Base-by-base conservation (phyloP, 2,329 filamentous ascomycete genomes). In the Claviceps quebecensis region DNA sequence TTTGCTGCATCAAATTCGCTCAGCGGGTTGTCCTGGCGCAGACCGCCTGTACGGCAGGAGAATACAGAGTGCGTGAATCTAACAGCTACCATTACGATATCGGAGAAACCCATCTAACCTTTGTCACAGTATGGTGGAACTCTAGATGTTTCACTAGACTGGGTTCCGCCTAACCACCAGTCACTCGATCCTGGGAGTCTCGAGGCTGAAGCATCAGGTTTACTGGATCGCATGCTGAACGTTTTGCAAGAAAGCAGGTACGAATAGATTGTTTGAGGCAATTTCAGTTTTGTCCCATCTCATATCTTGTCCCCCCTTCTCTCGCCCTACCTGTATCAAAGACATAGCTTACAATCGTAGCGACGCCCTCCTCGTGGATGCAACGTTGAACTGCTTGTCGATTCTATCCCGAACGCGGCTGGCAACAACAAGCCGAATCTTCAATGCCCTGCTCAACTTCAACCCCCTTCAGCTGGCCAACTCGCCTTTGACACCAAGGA, bases 1-100 rank as follows among this genome's bases (percentile, higher is more conserved):
- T 97, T 65, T 95, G 89, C 73, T 97, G 93, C 71, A 84, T 97
- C 75, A 98, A 98, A 68, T 98, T 98, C 67, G 84, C 88, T 39
- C 91, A 98, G 70, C 83, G 87, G 56, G 87, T 97, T 45, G 86
- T 98, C 45, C 78, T 96, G 57, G 87, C 89, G 17, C 91, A 98
- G 68, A 96, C 88, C 11, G 82, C 84, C n/a, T 87, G 87, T 46
- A 71, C 84, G 53, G 86, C 87, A 58, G 75, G 81, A 52, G 91
- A 97, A 63, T 85, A 86, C 58, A 82, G 87, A 72, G 87, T 95
- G 78, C 66, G 79, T 72, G 4, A 11, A 34, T 34, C 29, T 11
- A 34, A 1, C 11, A 34, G 29, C 29, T 34, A 11, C 29, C 29
- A 34, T 34, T 0, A 11, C 0, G 29, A 11, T 11, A 34, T 11